Evolutionary conservation across 2,329 filamentous ascomycete species (phyloP).

Genomic region (Graphilbum sp.): DNA sequence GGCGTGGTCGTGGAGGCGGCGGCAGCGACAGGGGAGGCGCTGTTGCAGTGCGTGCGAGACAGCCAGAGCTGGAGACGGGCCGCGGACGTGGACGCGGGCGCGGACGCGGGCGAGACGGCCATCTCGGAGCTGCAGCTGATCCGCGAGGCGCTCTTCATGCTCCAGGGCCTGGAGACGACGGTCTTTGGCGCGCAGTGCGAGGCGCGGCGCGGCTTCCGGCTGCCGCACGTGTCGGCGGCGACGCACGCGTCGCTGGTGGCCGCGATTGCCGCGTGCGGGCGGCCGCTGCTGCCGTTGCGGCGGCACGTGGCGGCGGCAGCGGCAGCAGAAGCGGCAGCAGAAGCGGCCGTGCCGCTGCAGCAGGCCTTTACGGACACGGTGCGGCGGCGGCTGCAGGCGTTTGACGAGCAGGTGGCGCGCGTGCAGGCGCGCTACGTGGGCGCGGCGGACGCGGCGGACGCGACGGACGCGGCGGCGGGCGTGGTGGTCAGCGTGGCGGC

Average conservation of each 20-base stretch:
- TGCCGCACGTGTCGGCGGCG: constrained; percentile 31
- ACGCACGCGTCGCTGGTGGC: constrained; percentile 30
- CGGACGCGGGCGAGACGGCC: not conserved
- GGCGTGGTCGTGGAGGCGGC: constrained; percentile 13
- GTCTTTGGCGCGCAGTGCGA: constrained; percentile 39
- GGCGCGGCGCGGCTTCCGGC: constrained; percentile 21
- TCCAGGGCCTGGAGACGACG: constrained; percentile 60
- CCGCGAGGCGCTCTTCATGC: constrained; percentile 72
- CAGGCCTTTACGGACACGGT: constrained; percentile 57
- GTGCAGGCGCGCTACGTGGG: constrained; percentile 46
- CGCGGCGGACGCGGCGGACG: too few species aligned
- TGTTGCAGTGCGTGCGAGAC: constrained; percentile 21
- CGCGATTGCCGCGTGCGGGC: constrained; percentile 29
- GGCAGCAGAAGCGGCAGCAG: constrained; percentile 31
- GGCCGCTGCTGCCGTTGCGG: constrained; percentile 28
- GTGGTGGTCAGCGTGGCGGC: constrained; percentile 50
- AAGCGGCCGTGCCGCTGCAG: constrained; percentile 32
- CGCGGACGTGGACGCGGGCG: not conserved
- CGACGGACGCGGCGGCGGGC: too few species aligned
- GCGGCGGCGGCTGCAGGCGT: constrained; percentile 33
- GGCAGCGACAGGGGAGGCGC: constrained; percentile 15
- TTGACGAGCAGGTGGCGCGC: constrained; percentile 41
- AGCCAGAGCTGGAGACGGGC: constrained; percentile 30
- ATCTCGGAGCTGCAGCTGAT: constrained; percentile 59
- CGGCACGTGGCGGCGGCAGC: constrained; percentile 20